A percentile compares a stretch with the other conserved stretches of the same genome.
phyloP scores from a whole-genome alignment of 2,329 filamentous ascomycete genomes.

The Aspergillus calidoustus region DNA sequence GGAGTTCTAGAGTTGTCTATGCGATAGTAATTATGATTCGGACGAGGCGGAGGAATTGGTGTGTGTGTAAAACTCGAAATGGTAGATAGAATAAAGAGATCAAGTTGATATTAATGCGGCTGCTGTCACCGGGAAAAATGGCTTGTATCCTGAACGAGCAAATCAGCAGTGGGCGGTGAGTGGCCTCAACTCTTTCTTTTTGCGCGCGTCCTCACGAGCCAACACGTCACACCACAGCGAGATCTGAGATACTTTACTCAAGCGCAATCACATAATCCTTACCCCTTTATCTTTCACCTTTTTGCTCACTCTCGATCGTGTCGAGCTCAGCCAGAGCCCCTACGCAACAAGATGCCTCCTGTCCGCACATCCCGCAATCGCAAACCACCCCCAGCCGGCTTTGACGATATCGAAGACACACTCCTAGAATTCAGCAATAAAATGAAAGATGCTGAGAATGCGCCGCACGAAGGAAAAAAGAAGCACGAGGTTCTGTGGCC shows the following conservation, averaged over 20 bases:
- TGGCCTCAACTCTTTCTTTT: neutral
- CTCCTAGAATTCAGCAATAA: conserved; percentile 70
- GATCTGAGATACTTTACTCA: neutral
- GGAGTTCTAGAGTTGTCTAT: neutral
- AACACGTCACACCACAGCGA: neutral
- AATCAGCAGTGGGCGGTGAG: conserved; percentile 3
- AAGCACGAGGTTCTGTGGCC: conserved; percentile 95
- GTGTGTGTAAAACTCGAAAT: neutral
- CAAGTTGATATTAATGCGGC: neutral
- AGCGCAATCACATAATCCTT: neutral
- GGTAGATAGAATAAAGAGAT: neutral
- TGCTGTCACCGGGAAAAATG: conserved; percentile 5
- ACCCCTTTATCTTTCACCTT: neutral
- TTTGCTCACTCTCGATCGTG: neutral
- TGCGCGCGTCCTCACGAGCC: neutral
- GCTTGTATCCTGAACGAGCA: neutral
- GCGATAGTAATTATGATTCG: neutral
- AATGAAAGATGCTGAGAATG: conserved; percentile 84
- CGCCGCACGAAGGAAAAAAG: conserved; percentile 76
- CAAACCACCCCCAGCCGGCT: conserved; percentile 68
- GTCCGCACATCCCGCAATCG: conserved; percentile 63
- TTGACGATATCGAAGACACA: conserved; percentile 71
- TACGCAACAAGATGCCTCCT: conserved; percentile 58
- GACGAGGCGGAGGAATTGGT: neutral
- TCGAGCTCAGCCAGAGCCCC: neutral